These are phyloP conservation scores for Rhodotorula sphaerocarpa DNA, from an alignment of 768 basidiomycete genomes.

Conservation along the genomic window DNA sequence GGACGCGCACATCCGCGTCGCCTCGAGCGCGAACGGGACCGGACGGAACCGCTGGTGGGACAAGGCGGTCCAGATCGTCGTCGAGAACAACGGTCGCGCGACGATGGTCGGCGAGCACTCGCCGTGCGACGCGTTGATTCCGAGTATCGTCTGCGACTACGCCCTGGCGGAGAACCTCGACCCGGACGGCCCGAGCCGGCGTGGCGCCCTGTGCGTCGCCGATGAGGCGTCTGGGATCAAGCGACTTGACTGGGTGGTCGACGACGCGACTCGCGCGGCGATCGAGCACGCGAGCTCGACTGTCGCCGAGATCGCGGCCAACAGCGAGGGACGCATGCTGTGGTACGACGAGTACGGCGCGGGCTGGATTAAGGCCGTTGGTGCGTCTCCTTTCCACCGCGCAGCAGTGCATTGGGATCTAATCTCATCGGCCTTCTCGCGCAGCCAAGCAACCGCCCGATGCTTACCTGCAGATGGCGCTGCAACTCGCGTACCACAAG, in stretches of 20 bases:
- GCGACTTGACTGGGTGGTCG: slow-evolving; percentile 64
- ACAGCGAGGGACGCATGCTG: slow-evolving; percentile 75
- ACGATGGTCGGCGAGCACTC: slow-evolving; percentile 87
- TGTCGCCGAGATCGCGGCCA: slow-evolving; percentile 55
- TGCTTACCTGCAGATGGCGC: slow-evolving; percentile 79
- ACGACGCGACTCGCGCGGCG: slow-evolving; percentile 54
- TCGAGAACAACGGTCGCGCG: slow-evolving; percentile 75
- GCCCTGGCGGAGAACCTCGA: slow-evolving; percentile 64
- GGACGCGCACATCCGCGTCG: slow-evolving; percentile 66
- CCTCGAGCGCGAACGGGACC: slow-evolving; percentile 56
- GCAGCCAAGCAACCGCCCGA: slow-evolving; percentile 60
- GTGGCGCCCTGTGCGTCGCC: slow-evolving; percentile 11
- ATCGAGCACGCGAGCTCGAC: slow-evolving; percentile 55
- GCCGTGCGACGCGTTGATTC: slow-evolving; percentile 79
- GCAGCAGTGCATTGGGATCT: no score
- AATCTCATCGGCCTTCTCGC: background rate
- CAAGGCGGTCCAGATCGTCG: slow-evolving; percentile 70
- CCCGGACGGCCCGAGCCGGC: slow-evolving; percentile 26
- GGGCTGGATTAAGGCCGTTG: slow-evolving; percentile 71
- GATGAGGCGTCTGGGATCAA: no score
- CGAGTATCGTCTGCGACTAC: slow-evolving; percentile 77
- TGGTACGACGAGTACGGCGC: slow-evolving; percentile 76
- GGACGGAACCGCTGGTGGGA: slow-evolving; percentile 81
- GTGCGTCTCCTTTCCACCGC: slow-evolving; percentile 47
- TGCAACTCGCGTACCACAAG: slow-evolving; percentile 85